phyloP scores from a whole-genome alignment of 2,329 filamentous ascomycete species.

The Trichoderma sp. region DNA sequence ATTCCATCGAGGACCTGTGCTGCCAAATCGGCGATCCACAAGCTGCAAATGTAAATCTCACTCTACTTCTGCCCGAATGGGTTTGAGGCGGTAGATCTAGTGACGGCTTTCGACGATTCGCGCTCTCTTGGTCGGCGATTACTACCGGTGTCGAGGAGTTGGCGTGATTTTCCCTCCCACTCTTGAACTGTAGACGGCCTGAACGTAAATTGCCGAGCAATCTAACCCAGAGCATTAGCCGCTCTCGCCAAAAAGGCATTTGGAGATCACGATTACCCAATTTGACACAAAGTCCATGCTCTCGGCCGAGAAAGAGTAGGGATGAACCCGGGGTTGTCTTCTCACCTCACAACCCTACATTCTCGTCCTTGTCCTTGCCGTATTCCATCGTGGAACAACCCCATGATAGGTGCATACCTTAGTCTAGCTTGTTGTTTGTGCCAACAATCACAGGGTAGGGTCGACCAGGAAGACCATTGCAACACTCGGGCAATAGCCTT shows the following conservation, averaged over 20 bases:
- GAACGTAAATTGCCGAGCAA: too few species aligned
- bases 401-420: too few species aligned
- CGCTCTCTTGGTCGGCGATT: neutral
- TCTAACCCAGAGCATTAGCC: neutral
- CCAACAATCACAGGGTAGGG: neutral
- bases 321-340: neutral
- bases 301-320: neutral
- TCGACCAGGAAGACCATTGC: conserved; percentile 2
- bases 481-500: neutral
- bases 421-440: neutral
- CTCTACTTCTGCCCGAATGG: too few species aligned
- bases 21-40: neutral
- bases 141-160: neutral
- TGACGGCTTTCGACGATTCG: neutral
- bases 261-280: neutral
- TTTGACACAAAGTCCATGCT: neutral
- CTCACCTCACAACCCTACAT: neutral
- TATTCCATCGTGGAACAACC: neutral
- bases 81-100: too few species aligned
- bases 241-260: neutral
- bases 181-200: neutral
- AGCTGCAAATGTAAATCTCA: neutral
- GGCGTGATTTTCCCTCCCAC: too few species aligned
- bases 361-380: neutral
- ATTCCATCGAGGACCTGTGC: neutral